These are phyloP conservation scores for Trypanosoma congolense DNA, from an alignment of 208 protist species.

Conservation along the genomic window DNA sequence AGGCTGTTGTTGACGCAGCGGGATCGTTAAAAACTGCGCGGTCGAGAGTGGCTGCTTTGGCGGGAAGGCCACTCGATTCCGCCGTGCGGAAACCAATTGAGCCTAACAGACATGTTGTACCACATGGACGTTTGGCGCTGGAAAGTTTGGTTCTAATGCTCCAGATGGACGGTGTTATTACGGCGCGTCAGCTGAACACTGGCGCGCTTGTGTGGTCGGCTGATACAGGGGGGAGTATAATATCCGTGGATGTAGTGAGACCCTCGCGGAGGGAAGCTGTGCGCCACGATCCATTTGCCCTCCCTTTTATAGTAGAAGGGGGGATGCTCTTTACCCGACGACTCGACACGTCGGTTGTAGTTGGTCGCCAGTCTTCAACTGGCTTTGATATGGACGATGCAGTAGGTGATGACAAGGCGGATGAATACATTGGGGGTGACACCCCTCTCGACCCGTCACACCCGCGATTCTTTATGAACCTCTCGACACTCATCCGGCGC, in stretches of 20 bases:
- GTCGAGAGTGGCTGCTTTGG: no score
- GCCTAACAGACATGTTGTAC: conserved; percentile 19
- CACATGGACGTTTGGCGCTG: conserved; percentile 31
- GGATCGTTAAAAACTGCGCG: not conserved
- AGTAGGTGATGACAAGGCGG: not conserved
- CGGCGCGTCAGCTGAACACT: conserved; percentile 34
- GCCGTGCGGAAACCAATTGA: not conserved
- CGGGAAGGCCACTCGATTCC: not conserved
- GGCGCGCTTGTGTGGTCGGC: conserved; percentile 32
- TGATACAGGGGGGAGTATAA: conserved; percentile 28
- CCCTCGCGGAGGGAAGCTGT: conserved; percentile 21
- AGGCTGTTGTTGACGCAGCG: not conserved
- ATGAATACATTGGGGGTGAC: not conserved
- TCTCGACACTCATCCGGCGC: conserved; percentile 60
- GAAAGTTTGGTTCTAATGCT: conserved; percentile 43
- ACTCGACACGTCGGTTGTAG: not conserved
- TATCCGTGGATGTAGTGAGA: conserved; percentile 21
- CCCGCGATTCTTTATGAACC: conserved; percentile 63
- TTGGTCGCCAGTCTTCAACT: not conserved
- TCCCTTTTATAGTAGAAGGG: conserved; percentile 60
- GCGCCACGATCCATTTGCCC: conserved; percentile 43
- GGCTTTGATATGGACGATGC: not conserved
- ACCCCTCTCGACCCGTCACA: conserved; percentile 15
- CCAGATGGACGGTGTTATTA: conserved; percentile 35
- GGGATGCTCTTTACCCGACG: conserved; percentile 53